These are phyloP conservation scores for Sordariomycetes sp. DNA, from an alignment of 2,329 filamentous ascomycete species.

Conservation along the genomic window DNA sequence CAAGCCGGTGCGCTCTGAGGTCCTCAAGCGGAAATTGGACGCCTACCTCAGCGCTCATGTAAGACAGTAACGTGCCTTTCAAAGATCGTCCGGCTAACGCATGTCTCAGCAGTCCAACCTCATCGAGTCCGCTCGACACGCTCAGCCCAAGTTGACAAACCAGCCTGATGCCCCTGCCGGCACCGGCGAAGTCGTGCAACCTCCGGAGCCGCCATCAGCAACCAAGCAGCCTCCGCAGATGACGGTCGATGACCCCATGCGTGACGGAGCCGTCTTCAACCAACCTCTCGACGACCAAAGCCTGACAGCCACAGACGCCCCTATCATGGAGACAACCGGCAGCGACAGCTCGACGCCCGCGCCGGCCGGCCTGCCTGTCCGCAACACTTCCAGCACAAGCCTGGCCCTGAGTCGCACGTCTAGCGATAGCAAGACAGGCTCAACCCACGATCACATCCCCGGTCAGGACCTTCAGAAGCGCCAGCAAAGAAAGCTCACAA, in stretches of 20 bases:
- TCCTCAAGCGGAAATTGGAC: slow-evolving; percentile 74
- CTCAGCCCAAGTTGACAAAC: background rate
- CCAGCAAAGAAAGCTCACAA: slow-evolving; percentile 31
- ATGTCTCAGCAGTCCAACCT: background rate
- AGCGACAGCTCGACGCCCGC: background rate
- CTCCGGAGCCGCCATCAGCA: background rate
- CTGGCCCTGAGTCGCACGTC: slow-evolving; percentile 17
- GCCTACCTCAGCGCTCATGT: slow-evolving; percentile 38
- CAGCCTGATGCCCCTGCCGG: background rate
- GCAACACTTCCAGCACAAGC: slow-evolving; percentile 4
- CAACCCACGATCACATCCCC: slow-evolving; percentile 15
- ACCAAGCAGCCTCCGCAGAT: background rate
- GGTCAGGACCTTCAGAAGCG: slow-evolving; percentile 18
- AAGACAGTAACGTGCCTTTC: slow-evolving; percentile 3
- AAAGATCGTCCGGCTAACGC: background rate
- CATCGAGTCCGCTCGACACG: background rate
- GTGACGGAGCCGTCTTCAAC: slow-evolving; percentile 21
- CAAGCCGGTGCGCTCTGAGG: slow-evolving; percentile 85
- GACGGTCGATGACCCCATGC: slow-evolving; percentile 16
- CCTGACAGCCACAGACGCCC: slow-evolving; percentile 13
- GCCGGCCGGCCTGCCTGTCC: background rate
- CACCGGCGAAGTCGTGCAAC: background rate
- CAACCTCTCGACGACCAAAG: slow-evolving; percentile 12
- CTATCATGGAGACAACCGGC: slow-evolving; percentile 10
- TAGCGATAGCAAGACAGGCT: slow-evolving; percentile 21